Evolutionary conservation across 1,139 yeast genomes (phyloP).

Genomic region (Candida sp.): DNA sequence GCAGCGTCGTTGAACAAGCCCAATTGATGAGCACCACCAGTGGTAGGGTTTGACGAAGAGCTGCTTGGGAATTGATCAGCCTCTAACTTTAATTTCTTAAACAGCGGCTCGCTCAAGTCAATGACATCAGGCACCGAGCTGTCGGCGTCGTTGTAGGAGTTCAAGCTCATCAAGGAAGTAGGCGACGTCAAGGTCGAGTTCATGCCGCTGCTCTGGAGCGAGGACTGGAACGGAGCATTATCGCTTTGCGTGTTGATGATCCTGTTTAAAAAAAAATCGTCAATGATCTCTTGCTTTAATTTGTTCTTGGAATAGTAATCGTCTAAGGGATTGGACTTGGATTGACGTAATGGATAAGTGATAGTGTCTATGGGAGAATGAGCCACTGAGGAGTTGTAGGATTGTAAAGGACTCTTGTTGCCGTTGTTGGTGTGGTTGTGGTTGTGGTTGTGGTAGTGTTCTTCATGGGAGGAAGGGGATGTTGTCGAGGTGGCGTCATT

Average conservation of each 20-base stretch:
- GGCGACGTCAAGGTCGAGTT: conserved; percentile 35
- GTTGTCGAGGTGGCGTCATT: background rate
- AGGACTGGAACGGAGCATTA: conserved; percentile 17
- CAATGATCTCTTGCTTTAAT: conserved; percentile 46
- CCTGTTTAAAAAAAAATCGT: conserved; percentile 43
- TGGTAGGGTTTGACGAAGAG: background rate
- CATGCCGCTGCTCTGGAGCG: conserved; percentile 11
- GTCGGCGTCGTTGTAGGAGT: conserved; percentile 26
- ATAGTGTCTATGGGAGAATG: conserved; percentile 12
- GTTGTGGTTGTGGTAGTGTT: conserved; percentile 7
- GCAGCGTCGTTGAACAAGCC: conserved; percentile 14
- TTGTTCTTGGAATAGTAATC: conserved; percentile 20
- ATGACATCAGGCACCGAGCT: conserved; percentile 10
- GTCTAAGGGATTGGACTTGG: conserved; percentile 13
- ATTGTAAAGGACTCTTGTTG: conserved; percentile 2
- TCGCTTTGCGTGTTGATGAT: conserved; percentile 24
- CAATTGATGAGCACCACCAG: conserved; percentile 1
- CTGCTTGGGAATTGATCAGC: conserved; percentile 1
- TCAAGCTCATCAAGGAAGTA: conserved; percentile 36
- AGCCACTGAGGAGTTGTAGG: conserved; percentile 1
- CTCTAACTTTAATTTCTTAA: conserved; percentile 7
- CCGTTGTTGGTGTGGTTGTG: conserved; percentile 1
- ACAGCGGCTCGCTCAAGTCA: conserved; percentile 7
- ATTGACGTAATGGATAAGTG: conserved; percentile 13
- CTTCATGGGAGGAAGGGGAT: background rate